Evolutionary conservation across 139 green algal species (phyloP), one percentile per base, ranked within the genome.

Genomic region (Picochlorum costavermella): DNA sequence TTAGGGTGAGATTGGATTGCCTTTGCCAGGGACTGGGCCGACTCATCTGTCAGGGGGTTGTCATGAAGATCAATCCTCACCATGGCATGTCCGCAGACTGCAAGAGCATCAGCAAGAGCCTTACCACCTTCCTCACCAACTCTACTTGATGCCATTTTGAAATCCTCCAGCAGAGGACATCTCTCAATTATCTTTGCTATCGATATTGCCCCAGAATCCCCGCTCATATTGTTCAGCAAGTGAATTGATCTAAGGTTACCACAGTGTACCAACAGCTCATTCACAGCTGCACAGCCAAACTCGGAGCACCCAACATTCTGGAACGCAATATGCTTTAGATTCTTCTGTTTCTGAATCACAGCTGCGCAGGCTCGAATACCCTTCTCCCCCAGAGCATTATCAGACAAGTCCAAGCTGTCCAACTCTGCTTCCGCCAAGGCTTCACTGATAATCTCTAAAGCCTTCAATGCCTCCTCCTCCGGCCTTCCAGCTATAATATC

Each of bases 161-260:
- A 91, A 76, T 95, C 84, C 71, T 85, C 69, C 72, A 98, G 84
- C 12, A 57, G n/a, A 2, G 83, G 80, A 13, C 82, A 72, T 10
- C 84, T 68, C 6, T 68, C 23, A 57, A 97, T 71, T 30, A 97
- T 61, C 5, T 64, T 63, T 1, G 71, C 79, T 28, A 85, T 83
- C 29, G 69, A 60, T 4, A 48, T 56, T 11, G 79, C 79, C 1
- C 79, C 79, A 57, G 88, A 81, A 61, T 94, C 77, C 23, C 79
- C 88, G 46, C 65, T 91, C 90, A 96, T 97, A 82, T 98, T 98
- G 84, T 98, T 98, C 81, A 84, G 89, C 17, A 98, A 77, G 67
- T 92, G 85, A 50, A 97, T 67, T 31, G 61, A 61, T 25, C 44
- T 51, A 16, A 94, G 81, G 31, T 56, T 33, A 3, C 14, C 37